A percentile compares a stretch with the other conserved stretches of the same genome.
phyloP scores from a whole-genome alignment of 176 grass and related monocot species.

The Paspalum notatum region DNA sequence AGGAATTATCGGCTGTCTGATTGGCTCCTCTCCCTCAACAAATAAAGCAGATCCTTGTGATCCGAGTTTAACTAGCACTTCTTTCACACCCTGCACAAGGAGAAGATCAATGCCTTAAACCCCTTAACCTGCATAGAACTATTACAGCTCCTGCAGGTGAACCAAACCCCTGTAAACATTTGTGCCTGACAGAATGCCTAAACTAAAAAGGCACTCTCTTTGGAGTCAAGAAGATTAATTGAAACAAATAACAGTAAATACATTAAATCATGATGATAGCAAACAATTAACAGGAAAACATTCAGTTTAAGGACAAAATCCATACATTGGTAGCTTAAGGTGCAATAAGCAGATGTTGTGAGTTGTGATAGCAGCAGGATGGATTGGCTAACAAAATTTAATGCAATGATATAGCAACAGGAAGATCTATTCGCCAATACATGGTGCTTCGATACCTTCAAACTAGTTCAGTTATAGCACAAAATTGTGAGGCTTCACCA shows the following conservation, averaged over 20 bases:
- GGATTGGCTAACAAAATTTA: neutral
- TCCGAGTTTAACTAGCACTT: conserved; percentile 93
- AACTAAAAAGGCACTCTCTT: neutral
- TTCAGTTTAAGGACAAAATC: conserved; percentile 9
- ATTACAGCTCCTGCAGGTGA: neutral
- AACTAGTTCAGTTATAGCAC: neutral
- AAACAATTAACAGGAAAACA: conserved; percentile 12
- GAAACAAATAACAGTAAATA: neutral
- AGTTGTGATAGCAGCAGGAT: neutral
- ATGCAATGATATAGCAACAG: neutral
- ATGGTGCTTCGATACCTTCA: neutral
- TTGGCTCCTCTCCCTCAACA: conserved; percentile 76
- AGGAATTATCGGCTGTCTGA: conserved; percentile 72
- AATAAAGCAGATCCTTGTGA: conserved; percentile 91
- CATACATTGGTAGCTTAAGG: neutral
- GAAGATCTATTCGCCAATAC: neutral
- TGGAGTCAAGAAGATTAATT: neutral
- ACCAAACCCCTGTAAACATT: neutral
- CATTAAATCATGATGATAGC: neutral
- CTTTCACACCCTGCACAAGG: conserved; percentile 61
- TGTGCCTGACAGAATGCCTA: conserved; percentile 8
- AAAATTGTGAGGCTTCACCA: neutral
- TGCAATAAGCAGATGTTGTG: neutral
- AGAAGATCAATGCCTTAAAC: neutral
- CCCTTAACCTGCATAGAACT: neutral